phyloP scores from a whole-genome alignment of 352 stramenopile species.

The Phytophthora niederhauseri region DNA sequence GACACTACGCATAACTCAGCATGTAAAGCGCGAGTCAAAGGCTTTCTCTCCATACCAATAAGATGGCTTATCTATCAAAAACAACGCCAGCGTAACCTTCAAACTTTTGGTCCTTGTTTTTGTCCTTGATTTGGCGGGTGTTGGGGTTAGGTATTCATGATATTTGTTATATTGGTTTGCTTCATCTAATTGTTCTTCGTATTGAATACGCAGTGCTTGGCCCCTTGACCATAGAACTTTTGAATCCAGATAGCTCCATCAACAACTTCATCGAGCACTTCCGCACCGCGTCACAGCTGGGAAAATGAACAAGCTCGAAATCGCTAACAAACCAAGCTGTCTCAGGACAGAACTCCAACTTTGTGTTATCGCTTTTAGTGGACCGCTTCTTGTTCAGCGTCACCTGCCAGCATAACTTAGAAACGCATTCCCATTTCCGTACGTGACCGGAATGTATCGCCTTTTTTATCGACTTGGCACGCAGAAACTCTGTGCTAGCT shows the following conservation, averaged over 20 bases:
- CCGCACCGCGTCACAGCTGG: not conserved
- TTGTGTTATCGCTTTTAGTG: not conserved
- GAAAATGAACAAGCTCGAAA: not conserved
- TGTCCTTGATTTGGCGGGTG: too few relatives aligned
- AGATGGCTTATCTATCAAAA: too few relatives aligned
- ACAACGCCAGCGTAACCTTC: too few relatives aligned
- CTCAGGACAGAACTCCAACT: too few relatives aligned
- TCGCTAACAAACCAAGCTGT: constrained; percentile 6
- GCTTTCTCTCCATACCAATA: too few relatives aligned
- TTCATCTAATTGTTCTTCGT: constrained; percentile 16
- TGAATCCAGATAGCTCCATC: constrained; percentile 9
- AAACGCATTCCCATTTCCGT: not conserved
- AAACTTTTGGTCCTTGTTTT: too few relatives aligned
- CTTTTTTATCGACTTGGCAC: constrained; percentile 13
- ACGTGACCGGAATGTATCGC: not conserved
- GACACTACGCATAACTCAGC: too few relatives aligned
- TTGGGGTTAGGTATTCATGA: constrained; percentile 11
- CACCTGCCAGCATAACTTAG: constrained; percentile 6
- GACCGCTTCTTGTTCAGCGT: not conserved
- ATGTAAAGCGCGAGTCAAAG: too few relatives aligned
- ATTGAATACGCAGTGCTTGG: constrained; percentile 15
- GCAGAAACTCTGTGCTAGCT: not conserved
- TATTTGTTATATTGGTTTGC: constrained; percentile 13
- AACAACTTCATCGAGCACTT: not conserved
- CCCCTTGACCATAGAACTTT: constrained; percentile 2